Evolutionary conservation across 129 eudicot species (phyloP), one percentile per base, ranked within the genome.

Genomic region (sunflower (Helianthus annuus)): DNA sequence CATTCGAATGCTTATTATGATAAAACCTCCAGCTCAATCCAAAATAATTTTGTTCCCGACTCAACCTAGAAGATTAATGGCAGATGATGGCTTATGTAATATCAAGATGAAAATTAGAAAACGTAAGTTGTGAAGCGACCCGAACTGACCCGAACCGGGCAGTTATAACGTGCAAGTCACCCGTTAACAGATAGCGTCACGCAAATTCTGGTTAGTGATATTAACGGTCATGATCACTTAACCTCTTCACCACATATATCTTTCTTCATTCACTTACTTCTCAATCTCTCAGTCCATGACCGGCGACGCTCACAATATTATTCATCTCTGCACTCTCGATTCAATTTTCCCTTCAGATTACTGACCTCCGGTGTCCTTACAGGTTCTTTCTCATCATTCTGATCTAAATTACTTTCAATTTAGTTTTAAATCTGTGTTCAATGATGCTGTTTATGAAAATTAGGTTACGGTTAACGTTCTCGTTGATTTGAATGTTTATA

Each of bases 171-270:
- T 16, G 68, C 52, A 64, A 64, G 53, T 4, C 5, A 42, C 52
- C 4, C 10, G 55, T 10, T 46, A 39, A 70, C 34, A 34, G 77
- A 61, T 73, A 15, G 49, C 77, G 77, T 73, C 5, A 73, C 77
- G 77, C 38, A 73, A 76, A 66, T 65, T 65, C 38, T 45, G 7
- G 65, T 19, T 53, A 45, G 49, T 44, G 68, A 59, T 60, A 66
- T 76, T 67, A 67, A 76, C 74, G 80, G 80, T 46, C 68, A 38
- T 67, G 80, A 76, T 76, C 68, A 67, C 68, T 67, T 57, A 7
- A 56, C 64, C 42, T 66, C 49, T 66, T 76, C 68, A 76, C 80
- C 80, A 76, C 80, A 76, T 45, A 76, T 53, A 67, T 76, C 59
- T 52, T 32, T 46, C 63, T 61, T 71, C 66, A n/a, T 70, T 36